Base-by-base conservation (phyloP, 352 stramenopile species). In the Blastocystis sp. region DNA sequence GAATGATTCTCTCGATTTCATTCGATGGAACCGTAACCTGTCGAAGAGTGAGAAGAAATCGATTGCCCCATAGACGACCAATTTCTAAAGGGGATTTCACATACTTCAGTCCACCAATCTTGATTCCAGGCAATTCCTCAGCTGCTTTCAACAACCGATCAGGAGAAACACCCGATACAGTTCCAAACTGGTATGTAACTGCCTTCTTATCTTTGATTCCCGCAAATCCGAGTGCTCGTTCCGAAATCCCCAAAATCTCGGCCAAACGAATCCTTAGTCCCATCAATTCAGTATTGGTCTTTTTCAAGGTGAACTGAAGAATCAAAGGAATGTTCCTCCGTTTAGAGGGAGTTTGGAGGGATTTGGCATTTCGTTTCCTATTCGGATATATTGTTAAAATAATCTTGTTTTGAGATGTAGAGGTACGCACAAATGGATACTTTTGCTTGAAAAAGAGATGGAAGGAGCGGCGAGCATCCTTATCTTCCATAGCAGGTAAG, bases 401-500 rank as follows among this genome's bases (percentile, higher is more conserved):
- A 16, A 69, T 69, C 11, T n/a, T 35, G 24, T 39, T 24, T 24
- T 35, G 16, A 1, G 24, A 35, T 24, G 59, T 32, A 54, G 29
- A 29, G 3, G 63, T 75, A 16, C 19, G 39, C 3, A 75, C 19
- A 42, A 51, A 75, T n/a, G 63, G 63, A 19, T 24, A 75, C 4
- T 75, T 43, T 35, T 54, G 19, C 29, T 75, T 75, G 63, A 75
- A 54, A 16, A 75, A 49, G 29, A 75, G 29, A 46, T 75, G 63
- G 12, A 43, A 54, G 7, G 49, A n/a, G 1, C 63, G 63, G 12
- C 63, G 63, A 19, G 27, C 19, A n/a, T 75, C 63, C 63, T 75
- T 75, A 54, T 75, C 63, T 29, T 75, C 32, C 32, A 56, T 32
- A 29, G 63, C 16, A 3, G 63, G 63, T 11, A 75, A 19, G 9